phyloP scores from a whole-genome alignment of 2,329 filamentous ascomycete species.

The Ophiostoma sp. region DNA sequence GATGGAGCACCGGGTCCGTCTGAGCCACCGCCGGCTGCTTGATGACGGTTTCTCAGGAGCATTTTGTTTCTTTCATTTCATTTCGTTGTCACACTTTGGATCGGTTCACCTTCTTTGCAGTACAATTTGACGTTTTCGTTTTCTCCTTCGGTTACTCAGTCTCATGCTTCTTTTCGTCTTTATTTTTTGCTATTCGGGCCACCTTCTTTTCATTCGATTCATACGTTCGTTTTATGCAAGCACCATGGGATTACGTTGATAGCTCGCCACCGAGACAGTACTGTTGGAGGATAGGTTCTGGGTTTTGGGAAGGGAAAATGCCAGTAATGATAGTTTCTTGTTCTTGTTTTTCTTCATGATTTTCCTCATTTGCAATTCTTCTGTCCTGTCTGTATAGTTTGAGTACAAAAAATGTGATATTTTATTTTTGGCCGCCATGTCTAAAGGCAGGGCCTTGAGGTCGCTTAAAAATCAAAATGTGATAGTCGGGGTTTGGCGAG shows the following conservation, averaged over 20 bases:
- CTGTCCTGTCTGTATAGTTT: background rate
- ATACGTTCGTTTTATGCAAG: background rate
- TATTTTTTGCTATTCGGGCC: background rate
- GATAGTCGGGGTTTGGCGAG: background rate
- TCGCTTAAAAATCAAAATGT: constrained; percentile 7
- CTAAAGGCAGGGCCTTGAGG: background rate
- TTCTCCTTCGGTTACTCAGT: too few relatives aligned
- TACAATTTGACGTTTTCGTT: background rate
- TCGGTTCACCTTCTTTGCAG: background rate
- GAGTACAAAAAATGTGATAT: background rate
- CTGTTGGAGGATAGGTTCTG: background rate
- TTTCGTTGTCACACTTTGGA: too few relatives aligned
- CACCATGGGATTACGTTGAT: constrained; percentile 7
- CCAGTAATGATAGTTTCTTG: background rate
- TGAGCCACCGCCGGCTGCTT: background rate
- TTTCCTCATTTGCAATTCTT: background rate
- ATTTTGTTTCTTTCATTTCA: background rate
- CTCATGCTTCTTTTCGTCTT: background rate
- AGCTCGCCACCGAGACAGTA: constrained; percentile 22
- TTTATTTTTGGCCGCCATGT: constrained; percentile 4
- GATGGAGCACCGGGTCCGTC: constrained; percentile 5
- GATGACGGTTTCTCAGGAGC: background rate
- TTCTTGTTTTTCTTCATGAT: background rate
- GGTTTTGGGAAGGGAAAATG: background rate
- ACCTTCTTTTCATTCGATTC: background rate